These are phyloP conservation scores for Trichosanthes cucumerina DNA, from an alignment of 306 rosid species.

Conservation along the genomic window DNA sequence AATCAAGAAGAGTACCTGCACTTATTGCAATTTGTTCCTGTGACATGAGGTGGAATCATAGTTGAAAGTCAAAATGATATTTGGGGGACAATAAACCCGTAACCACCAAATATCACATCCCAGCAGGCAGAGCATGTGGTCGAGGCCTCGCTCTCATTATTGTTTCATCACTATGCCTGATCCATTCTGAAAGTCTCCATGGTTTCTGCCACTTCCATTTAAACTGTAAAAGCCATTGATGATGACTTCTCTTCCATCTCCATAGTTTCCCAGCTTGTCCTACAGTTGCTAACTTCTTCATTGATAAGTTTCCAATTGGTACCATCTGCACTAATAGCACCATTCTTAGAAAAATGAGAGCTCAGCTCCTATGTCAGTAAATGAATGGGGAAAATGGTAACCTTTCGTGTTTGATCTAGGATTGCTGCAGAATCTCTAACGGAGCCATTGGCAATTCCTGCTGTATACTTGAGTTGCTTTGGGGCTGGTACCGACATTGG, in stretches of 20 bases:
- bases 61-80: constrained; percentile 31
- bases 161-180: constrained; percentile 90
- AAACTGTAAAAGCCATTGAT: constrained; percentile 89
- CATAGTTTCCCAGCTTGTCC: constrained; percentile 92
- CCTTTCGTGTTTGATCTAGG: constrained; percentile 70
- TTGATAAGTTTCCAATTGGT: constrained; percentile 70
- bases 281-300: constrained; percentile 62
- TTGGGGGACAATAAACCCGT: constrained; percentile 22
- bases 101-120: constrained; percentile 31
- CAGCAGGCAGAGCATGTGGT: constrained; percentile 45
- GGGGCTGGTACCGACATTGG: constrained; percentile 73
- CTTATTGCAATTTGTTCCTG: constrained; percentile 22
- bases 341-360: constrained; percentile 19
- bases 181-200: constrained; percentile 93
- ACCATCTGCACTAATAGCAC: constrained; percentile 61
- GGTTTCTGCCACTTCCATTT: constrained; percentile 99
- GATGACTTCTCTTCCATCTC: constrained; percentile 99
- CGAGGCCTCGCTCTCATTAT: constrained; percentile 76
- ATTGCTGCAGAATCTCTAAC: constrained; percentile 65
- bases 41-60: constrained; percentile 23
- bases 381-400: constrained; percentile 18
- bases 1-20: constrained; percentile 27
- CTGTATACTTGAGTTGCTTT: constrained; percentile 76
- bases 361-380: constrained; percentile 8
- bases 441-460: constrained; percentile 73